Conservation (phyloP, 129 eudicot genomes). For the Flaveria linearis region DNA sequence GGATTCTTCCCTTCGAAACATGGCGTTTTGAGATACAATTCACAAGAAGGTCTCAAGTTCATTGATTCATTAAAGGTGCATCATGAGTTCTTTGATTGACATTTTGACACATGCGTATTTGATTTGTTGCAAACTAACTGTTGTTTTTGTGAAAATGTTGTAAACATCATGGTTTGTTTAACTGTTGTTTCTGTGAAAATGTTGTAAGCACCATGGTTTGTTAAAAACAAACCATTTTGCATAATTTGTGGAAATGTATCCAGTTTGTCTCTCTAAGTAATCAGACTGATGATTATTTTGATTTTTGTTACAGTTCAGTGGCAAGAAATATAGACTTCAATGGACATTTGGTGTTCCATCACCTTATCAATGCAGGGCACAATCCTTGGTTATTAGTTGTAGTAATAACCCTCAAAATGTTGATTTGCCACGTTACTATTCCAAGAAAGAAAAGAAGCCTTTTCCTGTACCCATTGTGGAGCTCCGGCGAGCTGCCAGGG, state of each 20-base stretch:
- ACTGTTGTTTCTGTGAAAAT: too few relatives aligned
- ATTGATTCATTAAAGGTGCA: slow-evolving; percentile 57
- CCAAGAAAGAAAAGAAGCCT: slow-evolving; percentile 87
- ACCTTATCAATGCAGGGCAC: slow-evolving; percentile 11
- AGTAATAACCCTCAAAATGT: slow-evolving; percentile 82
- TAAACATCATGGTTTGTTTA: too few relatives aligned
- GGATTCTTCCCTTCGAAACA: slow-evolving; percentile 29
- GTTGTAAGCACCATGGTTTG: background rate
- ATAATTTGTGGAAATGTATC: background rate
- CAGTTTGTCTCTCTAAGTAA: background rate
- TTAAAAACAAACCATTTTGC: slow-evolving; percentile 1
- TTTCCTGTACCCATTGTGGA: slow-evolving; percentile 89
- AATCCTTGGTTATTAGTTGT: slow-evolving; percentile 49
- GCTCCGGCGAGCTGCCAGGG: slow-evolving; percentile 87
- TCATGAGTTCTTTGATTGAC: background rate
- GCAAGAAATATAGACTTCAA: slow-evolving; percentile 39
- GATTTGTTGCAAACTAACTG: background rate
- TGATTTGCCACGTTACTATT: slow-evolving; percentile 80
- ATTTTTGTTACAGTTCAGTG: slow-evolving; percentile 45
- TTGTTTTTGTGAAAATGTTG: background rate
- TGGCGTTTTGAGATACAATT: slow-evolving; percentile 40
- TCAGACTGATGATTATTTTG: background rate
- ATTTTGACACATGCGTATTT: background rate
- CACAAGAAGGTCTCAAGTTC: slow-evolving; percentile 20
- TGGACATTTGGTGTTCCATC: slow-evolving; percentile 25